Evolutionary conservation across 495 filamentous ascomycete genomes (phyloP), one percentile per base, ranked within the genome.

Genomic region (Daldinia grandis): DNA sequence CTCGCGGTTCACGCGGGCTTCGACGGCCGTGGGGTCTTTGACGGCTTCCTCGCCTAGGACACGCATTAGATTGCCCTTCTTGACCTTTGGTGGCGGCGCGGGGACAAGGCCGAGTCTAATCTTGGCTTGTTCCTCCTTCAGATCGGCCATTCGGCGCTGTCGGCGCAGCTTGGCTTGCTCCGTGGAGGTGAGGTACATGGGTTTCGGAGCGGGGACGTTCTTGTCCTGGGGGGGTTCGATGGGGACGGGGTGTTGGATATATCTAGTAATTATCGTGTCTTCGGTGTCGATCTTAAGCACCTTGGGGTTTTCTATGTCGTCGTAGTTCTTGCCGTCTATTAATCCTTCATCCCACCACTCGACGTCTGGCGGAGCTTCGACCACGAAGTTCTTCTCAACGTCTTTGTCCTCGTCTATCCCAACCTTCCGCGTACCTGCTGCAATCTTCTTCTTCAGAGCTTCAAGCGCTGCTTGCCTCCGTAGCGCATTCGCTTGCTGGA

Each of bases 281-380:
- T 87, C 80, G 0, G 89, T 88, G 35, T 90, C 85, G 58, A 98
- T 87, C 76, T 95, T 95, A 55, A 97, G 82, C 2, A 82, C 83
- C 50, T 84, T 82, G 14, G 88, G 82, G 9, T 87, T 79, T 19
- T 90, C 87, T 66, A 95, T 86, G 60, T 85, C 85, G 64, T 87
- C 82, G 78, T 98, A 98, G 60, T 86, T 88, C 38, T 85, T 85
- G 17, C 89, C 92, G 44, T 89, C 86, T 25, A 97, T 84, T 6
- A 98, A 80, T 2, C 87, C 90, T 80, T 98, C 94, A 71, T 99
- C 95, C 96, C 96, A 98, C 96, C 96, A 99, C 79, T 99, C 95
- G 42, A 98, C 84, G 19, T 91, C 90, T 7, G 96, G 95, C 1
- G 95, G 95, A 30, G 85, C 86, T 66, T 92, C 89, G n/a, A 98